Percentiles rank a stretch among this genome's conserved stretches.
Conservation (phyloP, 148 eudicot species). For the Polygonum maritimum region DNA sequence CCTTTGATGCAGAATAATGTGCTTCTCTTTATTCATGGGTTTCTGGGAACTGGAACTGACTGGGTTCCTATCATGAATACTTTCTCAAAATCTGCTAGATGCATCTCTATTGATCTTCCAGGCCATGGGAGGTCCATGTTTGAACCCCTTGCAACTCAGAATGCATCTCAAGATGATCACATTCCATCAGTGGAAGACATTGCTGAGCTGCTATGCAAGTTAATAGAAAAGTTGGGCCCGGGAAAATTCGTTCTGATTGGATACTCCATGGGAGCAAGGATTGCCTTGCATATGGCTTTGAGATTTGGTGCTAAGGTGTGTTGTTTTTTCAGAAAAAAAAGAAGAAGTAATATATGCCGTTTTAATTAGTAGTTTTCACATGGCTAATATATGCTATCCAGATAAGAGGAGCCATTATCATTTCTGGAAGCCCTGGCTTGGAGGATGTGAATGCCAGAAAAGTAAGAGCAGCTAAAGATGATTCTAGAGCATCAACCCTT, state of each 20-base stretch:
- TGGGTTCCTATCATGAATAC: slow-evolving; percentile 86
- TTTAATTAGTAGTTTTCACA: not conserved
- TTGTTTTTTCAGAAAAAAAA: not conserved
- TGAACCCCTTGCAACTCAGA: slow-evolving; percentile 20
- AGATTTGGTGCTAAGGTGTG: slow-evolving; percentile 53
- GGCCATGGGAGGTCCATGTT: slow-evolving; percentile 77
- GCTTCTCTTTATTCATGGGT: slow-evolving; percentile 87
- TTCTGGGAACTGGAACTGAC: slow-evolving; percentile 76
- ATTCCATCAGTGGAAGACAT: slow-evolving; percentile 53
- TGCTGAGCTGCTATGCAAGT: slow-evolving; percentile 36
- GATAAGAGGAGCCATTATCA: slow-evolving; percentile 65
- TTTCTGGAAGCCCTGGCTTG: slow-evolving; percentile 97
- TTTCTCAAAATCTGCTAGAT: slow-evolving; percentile 62
- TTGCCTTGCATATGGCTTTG: slow-evolving; percentile 73
- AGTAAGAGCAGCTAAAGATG: slow-evolving; percentile 64
- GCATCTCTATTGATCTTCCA: slow-evolving; percentile 88
- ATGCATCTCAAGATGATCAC: slow-evolving; percentile 16
- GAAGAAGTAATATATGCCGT: slow-evolving; percentile 6
- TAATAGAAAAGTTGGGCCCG: slow-evolving; percentile 31
- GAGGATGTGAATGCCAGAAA: slow-evolving; percentile 37
- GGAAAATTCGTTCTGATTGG: slow-evolving; percentile 66
- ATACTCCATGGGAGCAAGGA: slow-evolving; percentile 97
- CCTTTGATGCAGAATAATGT: slow-evolving; percentile 47
- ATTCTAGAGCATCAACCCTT: slow-evolving; percentile 55
- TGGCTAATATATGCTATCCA: slow-evolving; percentile 13